Base-by-base conservation (phyloP, 2,329 filamentous ascomycete species). In the Rutstroemia sp. region DNA sequence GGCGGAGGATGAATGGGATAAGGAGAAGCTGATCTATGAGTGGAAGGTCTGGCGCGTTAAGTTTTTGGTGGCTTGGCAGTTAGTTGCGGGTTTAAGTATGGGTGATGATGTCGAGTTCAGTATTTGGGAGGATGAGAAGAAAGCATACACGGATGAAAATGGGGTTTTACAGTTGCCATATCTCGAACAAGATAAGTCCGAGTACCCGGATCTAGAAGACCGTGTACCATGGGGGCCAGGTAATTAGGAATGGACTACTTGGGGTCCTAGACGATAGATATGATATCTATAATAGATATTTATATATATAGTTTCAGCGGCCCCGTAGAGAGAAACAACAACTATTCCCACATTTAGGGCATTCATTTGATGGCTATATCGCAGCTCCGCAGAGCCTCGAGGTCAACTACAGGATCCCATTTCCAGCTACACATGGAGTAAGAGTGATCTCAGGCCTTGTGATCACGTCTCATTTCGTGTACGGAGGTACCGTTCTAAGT, bases 11-110 rank as follows among this genome's bases (percentile, higher is more conserved):
- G 19, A 47, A 25, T 47, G 42, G 10, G 30, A 30, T 16, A 14
- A 39, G 16, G 30, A 53, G 14, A 39, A 46, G 30, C 4, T 53
- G 10, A 18, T 18, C 16, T 21, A 25, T 38, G 51, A 53, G 34
- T 53, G 30, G 30, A 53, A 53, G 21, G 30, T 19, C 18, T 53
- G 51, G 19, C 21, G 42, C 19, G 41, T 53, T n/a, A 47, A 47
- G 30, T 52, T 53, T 23, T 19, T 39, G 10, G 41, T 47, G 16
- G 51, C 27, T 14, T 47, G 51, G 16, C 3, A 10, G 3, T 21
- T 38, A 34, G 3, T 16, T 34, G 44, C 16, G 21, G 10, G 23
- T n/a, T 25, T 53, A 5, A 9, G n/a, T 8, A 34, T 14, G 5
- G 6, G 6, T 23, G 51, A 53, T 25, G 30, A 47, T 18, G 16